Conservation (phyloP, 495 filamentous ascomycete genomes). For the Aspergillus bertholletiae region DNA sequence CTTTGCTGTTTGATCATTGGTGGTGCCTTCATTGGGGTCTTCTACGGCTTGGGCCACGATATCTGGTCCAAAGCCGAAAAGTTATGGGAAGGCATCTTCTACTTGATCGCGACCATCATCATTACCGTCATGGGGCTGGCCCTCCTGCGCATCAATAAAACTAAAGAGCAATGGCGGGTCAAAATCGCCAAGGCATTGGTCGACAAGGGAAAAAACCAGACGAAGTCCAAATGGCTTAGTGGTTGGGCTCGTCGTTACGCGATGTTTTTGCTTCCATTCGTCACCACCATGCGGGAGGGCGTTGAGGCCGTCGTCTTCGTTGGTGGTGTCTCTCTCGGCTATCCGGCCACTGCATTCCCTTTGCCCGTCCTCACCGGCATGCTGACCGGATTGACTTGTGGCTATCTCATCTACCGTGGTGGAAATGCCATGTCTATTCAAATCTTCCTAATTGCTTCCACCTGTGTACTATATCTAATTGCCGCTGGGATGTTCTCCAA, state of each 20-base stretch:
- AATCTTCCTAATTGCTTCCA: slow-evolving; percentile 74
- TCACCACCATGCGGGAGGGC: slow-evolving; percentile 80
- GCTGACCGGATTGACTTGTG: slow-evolving; percentile 55
- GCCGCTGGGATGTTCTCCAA: slow-evolving; percentile 78
- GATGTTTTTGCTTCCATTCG: slow-evolving; percentile 78
- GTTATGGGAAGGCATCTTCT: slow-evolving; percentile 76
- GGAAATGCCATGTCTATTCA: slow-evolving; percentile 65
- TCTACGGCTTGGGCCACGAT: slow-evolving; percentile 68
- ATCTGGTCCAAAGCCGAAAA: slow-evolving; percentile 63
- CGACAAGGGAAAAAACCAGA: slow-evolving; percentile 37
- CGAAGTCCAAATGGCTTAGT: slow-evolving; percentile 45
- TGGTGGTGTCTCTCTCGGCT: slow-evolving; percentile 69
- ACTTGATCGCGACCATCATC: slow-evolving; percentile 66
- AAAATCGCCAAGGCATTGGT: slow-evolving; percentile 68
- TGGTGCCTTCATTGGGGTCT: slow-evolving; percentile 70
- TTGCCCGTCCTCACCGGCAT: slow-evolving; percentile 69
- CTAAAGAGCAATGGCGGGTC: slow-evolving; percentile 79
- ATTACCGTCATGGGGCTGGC: slow-evolving; percentile 76
- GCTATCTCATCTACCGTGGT: slow-evolving; percentile 67
- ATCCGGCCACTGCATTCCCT: slow-evolving; percentile 70
- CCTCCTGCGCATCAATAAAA: slow-evolving; percentile 73
- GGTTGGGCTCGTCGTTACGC: slow-evolving; percentile 68
- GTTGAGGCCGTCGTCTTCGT: slow-evolving; percentile 80
- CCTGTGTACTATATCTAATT: slow-evolving; percentile 79
- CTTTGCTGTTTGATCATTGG: slow-evolving; percentile 65